Conservation (phyloP, 805 yeast genomes). For the Myxozyma monticola region DNA sequence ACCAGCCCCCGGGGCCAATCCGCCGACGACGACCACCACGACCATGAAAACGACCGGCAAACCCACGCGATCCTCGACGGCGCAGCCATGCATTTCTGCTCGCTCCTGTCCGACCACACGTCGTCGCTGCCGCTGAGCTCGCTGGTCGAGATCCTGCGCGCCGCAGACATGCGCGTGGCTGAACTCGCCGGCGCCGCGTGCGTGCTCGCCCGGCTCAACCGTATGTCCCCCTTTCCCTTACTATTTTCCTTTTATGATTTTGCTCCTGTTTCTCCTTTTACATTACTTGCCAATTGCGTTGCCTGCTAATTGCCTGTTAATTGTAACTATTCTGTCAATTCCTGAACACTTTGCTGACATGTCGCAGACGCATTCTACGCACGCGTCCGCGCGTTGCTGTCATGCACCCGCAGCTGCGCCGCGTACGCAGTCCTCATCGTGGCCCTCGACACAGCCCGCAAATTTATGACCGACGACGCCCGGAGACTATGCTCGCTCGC, state of each 20-base stretch:
- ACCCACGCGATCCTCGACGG: constrained; percentile 2
- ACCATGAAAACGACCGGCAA: background rate
- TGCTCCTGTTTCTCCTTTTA: too few relatives aligned
- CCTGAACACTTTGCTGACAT: background rate
- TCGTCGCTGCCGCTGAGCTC: background rate
- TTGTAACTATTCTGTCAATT: too few relatives aligned
- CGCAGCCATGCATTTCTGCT: constrained; percentile 11
- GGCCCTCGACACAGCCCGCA: constrained; percentile 7
- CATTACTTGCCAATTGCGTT: too few relatives aligned
- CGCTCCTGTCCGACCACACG: constrained; percentile 1
- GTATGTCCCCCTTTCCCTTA: background rate
- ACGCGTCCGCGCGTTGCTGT: background rate
- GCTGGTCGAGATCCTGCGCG: background rate
- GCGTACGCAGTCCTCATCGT: constrained; percentile 1
- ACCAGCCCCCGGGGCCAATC: background rate
- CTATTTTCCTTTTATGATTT: background rate
- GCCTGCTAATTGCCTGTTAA: too few relatives aligned
- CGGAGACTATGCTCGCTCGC: background rate
- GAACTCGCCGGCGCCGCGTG: constrained; percentile 11
- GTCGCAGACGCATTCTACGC: constrained; percentile 1
- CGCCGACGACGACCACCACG: background rate
- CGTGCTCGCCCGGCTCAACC: constrained; percentile 2
- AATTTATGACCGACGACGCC: constrained; percentile 12
- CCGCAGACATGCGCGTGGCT: background rate
- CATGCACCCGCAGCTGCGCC: constrained; percentile 1